A percentile compares a stretch with the other conserved stretches of the same genome.
phyloP scores from a whole-genome alignment of 2,329 filamentous ascomycete genomes.

The Botryosphaeria agaves region DNA sequence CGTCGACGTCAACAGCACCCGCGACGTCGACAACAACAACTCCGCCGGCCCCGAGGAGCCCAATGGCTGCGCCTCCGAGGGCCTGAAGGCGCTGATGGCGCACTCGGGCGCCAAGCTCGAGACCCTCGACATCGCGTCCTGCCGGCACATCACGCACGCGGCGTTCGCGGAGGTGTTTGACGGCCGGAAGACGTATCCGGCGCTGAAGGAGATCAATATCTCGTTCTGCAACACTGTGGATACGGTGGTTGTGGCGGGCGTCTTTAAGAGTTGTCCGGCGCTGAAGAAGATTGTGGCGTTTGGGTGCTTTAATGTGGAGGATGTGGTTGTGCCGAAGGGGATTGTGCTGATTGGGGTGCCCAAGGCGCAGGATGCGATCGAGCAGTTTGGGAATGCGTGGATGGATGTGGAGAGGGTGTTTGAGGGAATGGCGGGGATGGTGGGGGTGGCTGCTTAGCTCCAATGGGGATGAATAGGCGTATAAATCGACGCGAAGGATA shows the following conservation, averaged over 20 bases:
- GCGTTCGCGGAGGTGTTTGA: conserved; percentile 64
- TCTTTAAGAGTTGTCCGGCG: conserved; percentile 29
- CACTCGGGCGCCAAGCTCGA: conserved; percentile 56
- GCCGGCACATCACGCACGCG: conserved; percentile 57
- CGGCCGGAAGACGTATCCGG: conserved; percentile 40
- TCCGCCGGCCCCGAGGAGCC: conserved; percentile 44
- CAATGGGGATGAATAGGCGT: too few relatives aligned
- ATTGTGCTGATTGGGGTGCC: conserved; percentile 43
- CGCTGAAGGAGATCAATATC: conserved; percentile 49
- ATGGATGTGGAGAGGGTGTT: conserved; percentile 18
- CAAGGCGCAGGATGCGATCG: conserved; percentile 38
- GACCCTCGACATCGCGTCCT: conserved; percentile 62
- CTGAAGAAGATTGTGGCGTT: conserved; percentile 41
- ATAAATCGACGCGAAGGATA: too few relatives aligned
- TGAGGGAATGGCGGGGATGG: conserved; percentile 9
- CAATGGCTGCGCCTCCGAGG: conserved; percentile 57
- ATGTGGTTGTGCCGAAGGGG: conserved; percentile 36
- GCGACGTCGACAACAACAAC: conserved; percentile 54
- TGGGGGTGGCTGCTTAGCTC: not conserved
- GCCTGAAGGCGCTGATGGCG: conserved; percentile 65
- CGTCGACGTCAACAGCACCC: conserved; percentile 61
- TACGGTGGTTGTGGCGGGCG: conserved; percentile 34
- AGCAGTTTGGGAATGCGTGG: conserved; percentile 25
- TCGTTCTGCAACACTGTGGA: conserved; percentile 38
- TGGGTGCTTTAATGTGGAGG: conserved; percentile 42